Percentiles rank a stretch among this genome's conserved stretches.
phyloP scores from a whole-genome alignment of 371 early-diverging fungal species.

The Mucor racemosus region DNA sequence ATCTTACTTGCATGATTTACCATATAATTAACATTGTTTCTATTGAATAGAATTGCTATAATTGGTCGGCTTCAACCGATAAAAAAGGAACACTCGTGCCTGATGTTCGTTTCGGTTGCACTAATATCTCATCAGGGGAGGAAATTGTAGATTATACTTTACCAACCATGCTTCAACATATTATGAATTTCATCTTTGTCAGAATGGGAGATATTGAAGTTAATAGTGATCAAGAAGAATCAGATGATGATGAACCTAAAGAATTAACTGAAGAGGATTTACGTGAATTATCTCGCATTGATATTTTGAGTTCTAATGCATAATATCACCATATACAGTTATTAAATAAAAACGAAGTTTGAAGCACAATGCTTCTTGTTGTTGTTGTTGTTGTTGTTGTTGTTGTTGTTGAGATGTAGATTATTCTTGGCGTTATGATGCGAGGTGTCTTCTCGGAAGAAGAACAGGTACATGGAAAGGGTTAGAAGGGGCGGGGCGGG shows the following conservation, averaged over 20 bases:
- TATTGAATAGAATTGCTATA: slow-evolving; percentile 29
- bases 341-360: background rate
- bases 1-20: slow-evolving; percentile 5
- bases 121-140: slow-evolving; percentile 41
- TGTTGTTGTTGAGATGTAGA: background rate
- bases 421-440: background rate
- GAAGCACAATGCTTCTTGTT: too few species aligned
- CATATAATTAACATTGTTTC: too few species aligned
- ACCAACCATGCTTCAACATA: slow-evolving; percentile 35
- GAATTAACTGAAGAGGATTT: slow-evolving; percentile 33
- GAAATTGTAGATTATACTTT: slow-evolving; percentile 48
- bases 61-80: slow-evolving; percentile 34
- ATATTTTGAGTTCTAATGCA: slow-evolving; percentile 25
- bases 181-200: slow-evolving; percentile 38
- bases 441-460: background rate
- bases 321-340: slow-evolving; percentile 1
- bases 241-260: background rate
- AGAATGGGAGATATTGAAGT: slow-evolving; percentile 45
- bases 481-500: background rate
- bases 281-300: slow-evolving; percentile 33
- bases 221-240: slow-evolving; percentile 19
- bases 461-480: background rate
- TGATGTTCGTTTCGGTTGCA: slow-evolving; percentile 46
- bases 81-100: slow-evolving; percentile 30
- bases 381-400: too few species aligned